Percentiles rank a stretch among this genome's conserved stretches.
These are phyloP conservation scores for Neolecta irregularis DNA, from an alignment of 1,139 yeast genomes.

Conservation along the genomic window DNA sequence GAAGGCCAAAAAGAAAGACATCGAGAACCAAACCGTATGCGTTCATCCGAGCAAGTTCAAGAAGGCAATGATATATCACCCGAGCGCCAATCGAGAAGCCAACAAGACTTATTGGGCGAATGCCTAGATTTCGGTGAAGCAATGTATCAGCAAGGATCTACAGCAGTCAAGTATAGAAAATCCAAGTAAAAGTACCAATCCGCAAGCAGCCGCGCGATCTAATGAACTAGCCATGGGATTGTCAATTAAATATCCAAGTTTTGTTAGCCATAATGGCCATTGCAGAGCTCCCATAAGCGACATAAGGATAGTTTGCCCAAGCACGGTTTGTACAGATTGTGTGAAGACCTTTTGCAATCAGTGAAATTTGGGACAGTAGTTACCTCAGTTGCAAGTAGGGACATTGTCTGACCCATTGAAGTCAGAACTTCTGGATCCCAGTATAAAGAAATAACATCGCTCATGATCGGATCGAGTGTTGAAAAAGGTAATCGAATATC, in stretches of 20 bases:
- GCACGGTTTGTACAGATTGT: slow-evolving; percentile 83
- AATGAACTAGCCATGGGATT: slow-evolving; percentile 97
- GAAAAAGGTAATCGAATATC: slow-evolving; percentile 94
- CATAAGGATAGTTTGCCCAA: slow-evolving; percentile 83
- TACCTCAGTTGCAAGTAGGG: slow-evolving; percentile 78
- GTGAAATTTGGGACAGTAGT: background rate
- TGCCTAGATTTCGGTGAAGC: slow-evolving; percentile 75
- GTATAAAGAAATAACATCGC: slow-evolving; percentile 74
- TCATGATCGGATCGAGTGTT: slow-evolving; percentile 94
- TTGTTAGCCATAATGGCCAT: slow-evolving; percentile 79
- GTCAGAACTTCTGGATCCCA: slow-evolving; percentile 99
- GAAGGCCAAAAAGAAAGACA: slow-evolving; percentile 79
- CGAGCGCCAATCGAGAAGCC: slow-evolving; percentile 94
- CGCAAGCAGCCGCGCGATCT: slow-evolving; percentile 96
- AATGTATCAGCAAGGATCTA: slow-evolving; percentile 79
- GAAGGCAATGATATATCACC: slow-evolving; percentile 74
- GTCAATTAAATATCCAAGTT: slow-evolving; percentile 75
- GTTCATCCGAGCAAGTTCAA: slow-evolving; percentile 72
- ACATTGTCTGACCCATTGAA: slow-evolving; percentile 91
- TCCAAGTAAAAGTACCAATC: slow-evolving; percentile 23
- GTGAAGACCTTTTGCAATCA: slow-evolving; percentile 34
- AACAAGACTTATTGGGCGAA: slow-evolving; percentile 77
- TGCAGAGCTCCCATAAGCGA: slow-evolving; percentile 94
- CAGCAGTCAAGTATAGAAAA: slow-evolving; percentile 1
- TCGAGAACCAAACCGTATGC: slow-evolving; percentile 83